phyloP scores from a whole-genome alignment of 768 basidiomycete genomes.

The Mycena albidolilacea region DNA sequence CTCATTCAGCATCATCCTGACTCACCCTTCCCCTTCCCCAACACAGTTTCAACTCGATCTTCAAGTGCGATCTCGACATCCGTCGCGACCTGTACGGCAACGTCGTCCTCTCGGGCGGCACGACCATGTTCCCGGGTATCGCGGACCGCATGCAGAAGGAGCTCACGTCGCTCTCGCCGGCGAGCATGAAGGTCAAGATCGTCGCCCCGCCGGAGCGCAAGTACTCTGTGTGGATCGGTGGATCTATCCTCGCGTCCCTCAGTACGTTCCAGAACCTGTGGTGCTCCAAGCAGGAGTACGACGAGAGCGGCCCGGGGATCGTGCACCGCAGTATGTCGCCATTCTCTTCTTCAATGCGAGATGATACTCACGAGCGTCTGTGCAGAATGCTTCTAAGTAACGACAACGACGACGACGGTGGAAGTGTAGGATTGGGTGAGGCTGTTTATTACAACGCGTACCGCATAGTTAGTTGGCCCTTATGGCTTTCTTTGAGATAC shows the following conservation, averaged over 20 bases:
- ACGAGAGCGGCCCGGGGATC: constrained; percentile 85
- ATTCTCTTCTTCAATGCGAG: not conserved
- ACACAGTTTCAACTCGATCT: constrained; percentile 85
- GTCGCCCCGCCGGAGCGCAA: constrained; percentile 95
- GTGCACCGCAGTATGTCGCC: constrained; percentile 71
- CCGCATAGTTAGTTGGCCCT: not conserved
- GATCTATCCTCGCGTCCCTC: constrained; percentile 88
- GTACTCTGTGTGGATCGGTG: constrained; percentile 91
- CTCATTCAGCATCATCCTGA: not conserved
- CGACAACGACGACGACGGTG: not conserved
- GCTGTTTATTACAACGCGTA: not conserved
- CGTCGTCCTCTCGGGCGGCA: constrained; percentile 90
- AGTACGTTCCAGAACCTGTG: constrained; percentile 98
- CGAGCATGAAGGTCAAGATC: constrained; percentile 97
- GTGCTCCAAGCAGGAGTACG: constrained; percentile 95
- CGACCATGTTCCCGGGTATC: constrained; percentile 97
- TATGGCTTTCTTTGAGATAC: not conserved
- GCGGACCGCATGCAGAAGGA: constrained; percentile 98
- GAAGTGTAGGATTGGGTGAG: constrained; percentile 5
- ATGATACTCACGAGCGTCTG: not conserved
- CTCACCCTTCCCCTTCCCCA: constrained; percentile 7
- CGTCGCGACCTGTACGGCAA: constrained; percentile 87
- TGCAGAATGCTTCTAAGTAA: constrained; percentile 33
- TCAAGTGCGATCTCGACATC: constrained; percentile 90
- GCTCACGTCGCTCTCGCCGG: constrained; percentile 85